Evolutionary conservation across 1,284 basidiomycete species (phyloP).

Genomic region (Ceratobasidium sp.): DNA sequence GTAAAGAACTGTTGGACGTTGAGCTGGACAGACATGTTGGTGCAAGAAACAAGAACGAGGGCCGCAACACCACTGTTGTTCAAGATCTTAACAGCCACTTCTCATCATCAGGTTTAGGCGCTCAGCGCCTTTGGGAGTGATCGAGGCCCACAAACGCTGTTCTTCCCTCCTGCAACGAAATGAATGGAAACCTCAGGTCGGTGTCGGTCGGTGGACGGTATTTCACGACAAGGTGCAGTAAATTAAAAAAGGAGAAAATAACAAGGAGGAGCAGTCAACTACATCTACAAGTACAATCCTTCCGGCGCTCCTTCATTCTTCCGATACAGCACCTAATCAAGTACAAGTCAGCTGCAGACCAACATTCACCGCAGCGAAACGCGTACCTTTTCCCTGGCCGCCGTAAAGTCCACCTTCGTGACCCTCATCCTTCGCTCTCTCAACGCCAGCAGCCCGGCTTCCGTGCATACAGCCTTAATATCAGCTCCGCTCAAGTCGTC

Average conservation of each 20-base stretch:
- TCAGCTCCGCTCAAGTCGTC: conserved; percentile 98
- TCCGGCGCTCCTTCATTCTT: conserved; percentile 95
- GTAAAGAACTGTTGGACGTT: conserved; percentile 45
- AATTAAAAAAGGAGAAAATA: conserved; percentile 28
- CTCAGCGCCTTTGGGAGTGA: background rate
- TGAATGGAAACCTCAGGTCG: background rate
- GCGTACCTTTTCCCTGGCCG: conserved; percentile 87
- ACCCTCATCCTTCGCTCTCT: conserved; percentile 65
- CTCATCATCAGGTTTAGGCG: conserved; percentile 19
- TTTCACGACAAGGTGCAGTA: conserved; percentile 1
- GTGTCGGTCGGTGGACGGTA: too few species aligned
- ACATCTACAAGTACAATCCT: conserved; percentile 73
- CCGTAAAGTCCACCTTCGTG: conserved; percentile 83
- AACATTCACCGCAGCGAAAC: conserved; percentile 9
- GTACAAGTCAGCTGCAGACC: background rate
- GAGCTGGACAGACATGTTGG: conserved; percentile 46
- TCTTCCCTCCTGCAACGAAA: too few species aligned
- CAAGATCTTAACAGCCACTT: conserved; percentile 10
- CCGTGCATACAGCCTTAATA: conserved; percentile 97
- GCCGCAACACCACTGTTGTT: conserved; percentile 14
- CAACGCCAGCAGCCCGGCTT: conserved; percentile 94
- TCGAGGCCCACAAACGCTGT: too few species aligned
- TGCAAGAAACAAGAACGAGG: conserved; percentile 22
- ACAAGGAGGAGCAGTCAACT: conserved; percentile 8
- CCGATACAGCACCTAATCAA: conserved; percentile 77